Evolutionary conservation across 805 yeast genomes (phyloP).

Genomic region (Maudiozyma pseudohumilis): DNA sequence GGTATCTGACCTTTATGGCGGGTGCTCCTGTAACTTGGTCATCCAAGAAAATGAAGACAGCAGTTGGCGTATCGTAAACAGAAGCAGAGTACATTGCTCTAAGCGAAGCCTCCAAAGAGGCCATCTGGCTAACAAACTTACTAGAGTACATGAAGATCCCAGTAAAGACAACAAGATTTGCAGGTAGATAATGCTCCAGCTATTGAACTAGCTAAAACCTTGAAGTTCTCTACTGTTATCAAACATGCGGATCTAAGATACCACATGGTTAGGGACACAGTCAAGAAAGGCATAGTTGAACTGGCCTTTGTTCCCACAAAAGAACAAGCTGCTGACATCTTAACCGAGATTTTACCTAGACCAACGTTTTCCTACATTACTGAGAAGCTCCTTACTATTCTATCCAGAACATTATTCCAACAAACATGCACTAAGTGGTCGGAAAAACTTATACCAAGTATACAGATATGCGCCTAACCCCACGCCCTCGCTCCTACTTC

Average conservation of each 20-base stretch:
- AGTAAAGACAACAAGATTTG: neutral
- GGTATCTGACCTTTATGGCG: slow-evolving; percentile 6
- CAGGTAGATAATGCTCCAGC: slow-evolving; percentile 7
- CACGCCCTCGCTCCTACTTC: too few species aligned
- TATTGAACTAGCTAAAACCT: slow-evolving; percentile 3
- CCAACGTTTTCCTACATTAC: neutral
- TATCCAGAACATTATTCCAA: too few species aligned
- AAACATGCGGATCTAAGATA: slow-evolving; percentile 7
- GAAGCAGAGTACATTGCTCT: slow-evolving; percentile 8
- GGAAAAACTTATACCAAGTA: too few species aligned
- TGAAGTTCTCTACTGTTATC: slow-evolving; percentile 5
- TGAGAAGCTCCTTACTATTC: neutral
- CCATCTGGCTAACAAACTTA: slow-evolving; percentile 4
- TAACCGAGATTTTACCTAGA: neutral
- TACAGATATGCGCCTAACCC: too few species aligned
- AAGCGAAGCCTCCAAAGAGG: slow-evolving; percentile 7
- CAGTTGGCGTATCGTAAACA: slow-evolving; percentile 7
- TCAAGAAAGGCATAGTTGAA: slow-evolving; percentile 1
- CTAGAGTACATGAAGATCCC: slow-evolving; percentile 1
- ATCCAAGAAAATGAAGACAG: slow-evolving; percentile 7
- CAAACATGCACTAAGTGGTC: too few species aligned
- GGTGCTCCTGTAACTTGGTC: slow-evolving; percentile 10
- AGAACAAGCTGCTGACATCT: slow-evolving; percentile 4
- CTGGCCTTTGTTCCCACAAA: slow-evolving; percentile 2
- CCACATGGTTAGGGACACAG: slow-evolving; percentile 6